Conservation (phyloP, 768 basidiomycete species). For the Trametes cubensis region DNA sequence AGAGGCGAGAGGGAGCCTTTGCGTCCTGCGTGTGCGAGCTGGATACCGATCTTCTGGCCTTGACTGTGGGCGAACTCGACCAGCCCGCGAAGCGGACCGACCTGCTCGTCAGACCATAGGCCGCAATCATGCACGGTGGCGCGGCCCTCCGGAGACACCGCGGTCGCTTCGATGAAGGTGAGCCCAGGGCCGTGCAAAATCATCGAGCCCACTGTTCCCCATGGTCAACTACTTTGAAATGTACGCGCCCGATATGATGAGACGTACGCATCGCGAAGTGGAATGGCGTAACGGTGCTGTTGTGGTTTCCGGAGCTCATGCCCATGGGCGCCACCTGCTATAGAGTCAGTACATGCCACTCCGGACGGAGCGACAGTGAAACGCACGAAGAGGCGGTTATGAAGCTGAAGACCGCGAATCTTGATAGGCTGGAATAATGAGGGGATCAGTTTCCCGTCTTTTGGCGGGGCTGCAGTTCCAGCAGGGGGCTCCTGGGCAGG, state of each 20-base stretch:
- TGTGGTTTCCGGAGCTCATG: constrained; percentile 56
- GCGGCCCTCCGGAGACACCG: constrained; percentile 56
- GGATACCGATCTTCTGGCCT: constrained; percentile 67
- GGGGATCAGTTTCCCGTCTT: constrained; percentile 40
- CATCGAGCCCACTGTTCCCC: constrained; percentile 48
- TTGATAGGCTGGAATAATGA: constrained; percentile 20
- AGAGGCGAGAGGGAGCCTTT: constrained; percentile 65
- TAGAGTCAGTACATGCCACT: background rate
- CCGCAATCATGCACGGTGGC: constrained; percentile 62
- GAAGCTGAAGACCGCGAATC: constrained; percentile 30
- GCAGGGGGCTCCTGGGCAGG: constrained; percentile 47
- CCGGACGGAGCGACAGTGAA: constrained; percentile 10
- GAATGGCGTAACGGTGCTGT: constrained; percentile 56
- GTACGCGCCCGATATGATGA: too few relatives aligned
- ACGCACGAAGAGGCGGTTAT: constrained; percentile 18
- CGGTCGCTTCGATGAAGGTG: constrained; percentile 66
- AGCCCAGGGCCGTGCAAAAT: constrained; percentile 54
- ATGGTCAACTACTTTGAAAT: background rate
- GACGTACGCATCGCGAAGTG: constrained; percentile 48
- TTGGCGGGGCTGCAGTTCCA: constrained; percentile 40
- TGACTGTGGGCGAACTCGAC: constrained; percentile 72
- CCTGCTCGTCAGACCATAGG: constrained; percentile 64
- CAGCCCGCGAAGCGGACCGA: constrained; percentile 47
- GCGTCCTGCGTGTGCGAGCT: constrained; percentile 74
- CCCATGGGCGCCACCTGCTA: constrained; percentile 54